Percentiles rank a stretch among this genome's conserved stretches.
phyloP scores from a whole-genome alignment of 2,329 filamentous ascomycete genomes.

The Juglanconis sp. region DNA sequence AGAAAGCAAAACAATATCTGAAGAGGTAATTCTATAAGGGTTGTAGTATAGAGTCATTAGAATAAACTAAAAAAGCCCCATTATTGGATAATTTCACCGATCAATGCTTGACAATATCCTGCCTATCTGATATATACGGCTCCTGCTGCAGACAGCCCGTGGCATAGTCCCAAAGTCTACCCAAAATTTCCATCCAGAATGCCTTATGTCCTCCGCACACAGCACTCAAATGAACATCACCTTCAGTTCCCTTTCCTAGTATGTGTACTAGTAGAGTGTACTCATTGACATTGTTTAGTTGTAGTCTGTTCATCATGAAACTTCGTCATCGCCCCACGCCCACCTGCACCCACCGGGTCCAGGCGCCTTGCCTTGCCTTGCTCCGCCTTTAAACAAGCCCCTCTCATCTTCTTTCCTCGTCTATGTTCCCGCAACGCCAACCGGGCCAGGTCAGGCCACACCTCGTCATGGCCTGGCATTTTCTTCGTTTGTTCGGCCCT shows the following conservation, averaged over 20 bases:
- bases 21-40: too few species aligned
- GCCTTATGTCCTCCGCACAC: too few species aligned
- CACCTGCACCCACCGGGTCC: not conserved
- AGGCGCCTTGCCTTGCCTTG: not conserved
- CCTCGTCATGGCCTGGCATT: too few species aligned
- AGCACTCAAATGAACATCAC: too few species aligned
- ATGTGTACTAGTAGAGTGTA: constrained; percentile 1
- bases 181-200: not conserved
- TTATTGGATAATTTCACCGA: too few species aligned
- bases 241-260: not conserved
- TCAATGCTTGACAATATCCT: too few species aligned
- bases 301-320: constrained; percentile 12
- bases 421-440: not conserved
- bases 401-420: not conserved
- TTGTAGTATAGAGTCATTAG: too few species aligned
- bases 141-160: too few species aligned
- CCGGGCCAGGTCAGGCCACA: not conserved
- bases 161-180: too few species aligned
- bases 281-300: constrained; percentile 7
- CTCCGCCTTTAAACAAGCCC: not conserved
- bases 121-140: too few species aligned
- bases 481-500: not conserved
- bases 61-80: too few species aligned
- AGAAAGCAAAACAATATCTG: too few species aligned
- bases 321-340: not conserved